Percentiles rank a stretch among this genome's conserved stretches.
Evolutionary conservation across 2,329 filamentous ascomycete genomes (phyloP).

Genomic region (Apiospora malaysiana): DNA sequence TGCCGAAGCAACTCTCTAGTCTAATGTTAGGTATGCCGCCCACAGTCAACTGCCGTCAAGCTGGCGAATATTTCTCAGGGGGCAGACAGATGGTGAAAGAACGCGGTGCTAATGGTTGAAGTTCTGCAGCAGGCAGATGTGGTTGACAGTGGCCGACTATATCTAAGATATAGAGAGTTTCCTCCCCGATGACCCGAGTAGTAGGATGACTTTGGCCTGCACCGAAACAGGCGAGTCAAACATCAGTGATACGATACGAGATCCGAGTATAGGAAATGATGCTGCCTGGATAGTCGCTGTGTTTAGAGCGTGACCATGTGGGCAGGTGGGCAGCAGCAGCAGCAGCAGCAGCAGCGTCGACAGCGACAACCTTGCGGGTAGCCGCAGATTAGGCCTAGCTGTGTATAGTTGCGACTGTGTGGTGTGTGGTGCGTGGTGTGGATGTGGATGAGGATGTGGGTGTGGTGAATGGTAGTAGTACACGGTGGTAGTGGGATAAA

Average conservation of each 20-base stretch:
- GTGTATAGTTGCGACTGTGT: background rate
- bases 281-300: background rate
- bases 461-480: background rate
- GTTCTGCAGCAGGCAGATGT: background rate
- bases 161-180: background rate
- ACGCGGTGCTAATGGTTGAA: background rate
- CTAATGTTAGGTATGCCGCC: background rate
- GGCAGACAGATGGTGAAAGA: background rate
- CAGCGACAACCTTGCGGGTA: conserved; percentile 15
- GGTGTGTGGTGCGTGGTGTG: no score
- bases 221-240: background rate
- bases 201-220: conserved; percentile 1
- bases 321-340: background rate
- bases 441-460: background rate
- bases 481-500: background rate
- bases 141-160: background rate
- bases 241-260: conserved; percentile 11
- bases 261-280: conserved; percentile 15
- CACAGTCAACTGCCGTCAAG: background rate
- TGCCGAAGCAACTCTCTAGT: background rate
- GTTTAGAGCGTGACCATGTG: conserved; percentile 13
- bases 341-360: background rate
- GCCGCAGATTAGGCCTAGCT: conserved; percentile 2
- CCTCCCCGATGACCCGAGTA: conserved; percentile 10
- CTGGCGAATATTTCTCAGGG: background rate